Percentiles rank a stretch among this genome's conserved stretches.
phyloP scores from a whole-genome alignment of 345 rosid species.

The Eucalyptus viminalis region DNA sequence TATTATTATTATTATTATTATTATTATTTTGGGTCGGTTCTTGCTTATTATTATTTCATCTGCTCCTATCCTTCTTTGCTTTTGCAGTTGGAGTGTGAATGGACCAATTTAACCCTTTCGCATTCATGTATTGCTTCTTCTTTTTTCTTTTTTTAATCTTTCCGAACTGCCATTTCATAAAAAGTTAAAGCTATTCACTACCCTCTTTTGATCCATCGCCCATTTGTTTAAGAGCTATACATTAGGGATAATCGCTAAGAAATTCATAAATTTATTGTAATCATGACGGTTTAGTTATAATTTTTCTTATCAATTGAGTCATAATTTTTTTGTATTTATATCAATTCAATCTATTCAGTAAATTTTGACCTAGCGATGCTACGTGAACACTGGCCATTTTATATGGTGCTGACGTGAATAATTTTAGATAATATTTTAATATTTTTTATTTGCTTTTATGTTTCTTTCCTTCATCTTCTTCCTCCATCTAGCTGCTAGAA shows the following conservation, averaged over 20 bases:
- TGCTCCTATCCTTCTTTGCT: neutral
- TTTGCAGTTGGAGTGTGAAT: neutral
- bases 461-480: no score
- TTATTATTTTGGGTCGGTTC: no score
- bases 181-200: neutral
- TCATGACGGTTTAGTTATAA: no score
- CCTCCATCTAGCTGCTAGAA: neutral
- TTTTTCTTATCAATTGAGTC: no score
- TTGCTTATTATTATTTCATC: neutral
- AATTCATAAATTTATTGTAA: no score
- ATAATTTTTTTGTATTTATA: no score
- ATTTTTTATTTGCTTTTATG: rapidly evolving
- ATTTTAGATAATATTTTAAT: no score
- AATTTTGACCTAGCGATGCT: rapidly evolving
- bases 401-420: rapidly evolving
- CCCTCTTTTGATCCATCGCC: neutral
- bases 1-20: no score
- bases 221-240: neutral
- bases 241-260: neutral
- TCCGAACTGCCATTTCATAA: neutral
- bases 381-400: rapidly evolving
- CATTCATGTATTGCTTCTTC: neutral
- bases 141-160: rapidly evolving
- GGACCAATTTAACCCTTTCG: neutral
- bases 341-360: rapidly evolving